These are phyloP conservation scores for Rosa persica DNA, from an alignment of 306 rosid species.

Conservation along the genomic window DNA sequence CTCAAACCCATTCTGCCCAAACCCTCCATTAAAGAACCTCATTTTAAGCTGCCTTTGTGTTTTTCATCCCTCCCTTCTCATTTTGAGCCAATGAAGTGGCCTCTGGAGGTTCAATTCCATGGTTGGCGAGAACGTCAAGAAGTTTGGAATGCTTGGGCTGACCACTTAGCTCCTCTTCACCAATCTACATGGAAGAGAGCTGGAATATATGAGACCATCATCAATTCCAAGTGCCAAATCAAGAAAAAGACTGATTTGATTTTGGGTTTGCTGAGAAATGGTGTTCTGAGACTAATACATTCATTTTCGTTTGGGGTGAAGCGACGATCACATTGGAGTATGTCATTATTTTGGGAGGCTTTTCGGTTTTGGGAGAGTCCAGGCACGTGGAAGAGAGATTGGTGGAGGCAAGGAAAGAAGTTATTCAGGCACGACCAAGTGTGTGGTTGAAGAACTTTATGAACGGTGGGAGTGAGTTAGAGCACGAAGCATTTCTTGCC, in stretches of 20 bases:
- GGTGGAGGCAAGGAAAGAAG: background rate
- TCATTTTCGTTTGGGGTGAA: slow-evolving; percentile 50
- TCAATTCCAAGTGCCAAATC: slow-evolving; percentile 27
- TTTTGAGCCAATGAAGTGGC: background rate
- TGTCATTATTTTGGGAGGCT: slow-evolving; percentile 29
- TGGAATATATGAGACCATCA: slow-evolving; percentile 44
- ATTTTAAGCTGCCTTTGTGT: background rate
- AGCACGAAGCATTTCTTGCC: too few species aligned
- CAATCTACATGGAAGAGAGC: too few species aligned
- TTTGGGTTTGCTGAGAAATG: slow-evolving; percentile 39
- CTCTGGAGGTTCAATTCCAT: background rate
- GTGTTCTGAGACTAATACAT: too few species aligned
- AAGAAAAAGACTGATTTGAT: slow-evolving; percentile 4
- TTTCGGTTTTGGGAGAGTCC: slow-evolving; percentile 2
- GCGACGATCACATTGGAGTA: slow-evolving; percentile 54
- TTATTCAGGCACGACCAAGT: background rate
- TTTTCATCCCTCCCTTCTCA: background rate
- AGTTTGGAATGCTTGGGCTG: slow-evolving; percentile 25
- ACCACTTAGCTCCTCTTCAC: slow-evolving; percentile 33
- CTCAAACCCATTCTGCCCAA: too few species aligned
- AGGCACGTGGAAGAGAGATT: background rate
- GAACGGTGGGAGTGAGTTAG: slow-evolving; percentile 34
- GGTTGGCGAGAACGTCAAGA: slow-evolving; percentile 9
- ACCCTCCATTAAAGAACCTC: background rate
- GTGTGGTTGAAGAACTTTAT: slow-evolving; percentile 31